These are phyloP conservation scores for Lactarius psammicola DNA, from an alignment of 768 basidiomycete genomes.

Conservation along the genomic window DNA sequence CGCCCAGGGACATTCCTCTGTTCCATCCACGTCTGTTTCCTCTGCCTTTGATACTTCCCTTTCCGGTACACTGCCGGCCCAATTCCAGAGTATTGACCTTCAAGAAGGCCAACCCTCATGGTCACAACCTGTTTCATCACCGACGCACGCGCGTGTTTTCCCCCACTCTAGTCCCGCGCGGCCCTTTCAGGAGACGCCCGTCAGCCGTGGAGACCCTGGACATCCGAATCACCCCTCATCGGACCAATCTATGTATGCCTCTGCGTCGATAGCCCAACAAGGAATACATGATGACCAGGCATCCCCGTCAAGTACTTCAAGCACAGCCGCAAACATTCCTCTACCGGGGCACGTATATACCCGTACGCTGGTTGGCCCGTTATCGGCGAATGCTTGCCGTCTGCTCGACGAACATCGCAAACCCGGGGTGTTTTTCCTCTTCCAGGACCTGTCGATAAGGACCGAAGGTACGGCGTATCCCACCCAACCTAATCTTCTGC, in stretches of 20 bases:
- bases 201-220: slow-evolving; percentile 1
- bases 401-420: slow-evolving; percentile 82
- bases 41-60: slow-evolving; percentile 22
- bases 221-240: slow-evolving; percentile 18
- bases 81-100: slow-evolving; percentile 25
- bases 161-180: slow-evolving; percentile 17
- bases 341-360: slow-evolving; percentile 73
- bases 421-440: slow-evolving; percentile 90
- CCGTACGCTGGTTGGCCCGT: slow-evolving; percentile 85
- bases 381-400: slow-evolving; percentile 82
- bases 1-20: slow-evolving; percentile 20
- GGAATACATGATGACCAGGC: slow-evolving; percentile 31
- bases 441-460: slow-evolving; percentile 90
- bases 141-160: slow-evolving; percentile 20
- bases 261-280: slow-evolving; percentile 30
- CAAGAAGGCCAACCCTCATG: slow-evolving; percentile 21
- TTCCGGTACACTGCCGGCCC: slow-evolving; percentile 19
- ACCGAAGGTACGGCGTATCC: slow-evolving; percentile 67
- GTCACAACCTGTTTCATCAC: slow-evolving; percentile 26
- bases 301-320: slow-evolving; percentile 35
- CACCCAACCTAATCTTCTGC: slow-evolving; percentile 9
- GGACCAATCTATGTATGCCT: slow-evolving; percentile 31
- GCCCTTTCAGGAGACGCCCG: slow-evolving; percentile 10
- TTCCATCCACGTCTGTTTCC: slow-evolving; percentile 18
- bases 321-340: slow-evolving; percentile 41